phyloP scores from a whole-genome alignment of 208 protist genomes.

The Trypanosoma conorhini region DNA sequence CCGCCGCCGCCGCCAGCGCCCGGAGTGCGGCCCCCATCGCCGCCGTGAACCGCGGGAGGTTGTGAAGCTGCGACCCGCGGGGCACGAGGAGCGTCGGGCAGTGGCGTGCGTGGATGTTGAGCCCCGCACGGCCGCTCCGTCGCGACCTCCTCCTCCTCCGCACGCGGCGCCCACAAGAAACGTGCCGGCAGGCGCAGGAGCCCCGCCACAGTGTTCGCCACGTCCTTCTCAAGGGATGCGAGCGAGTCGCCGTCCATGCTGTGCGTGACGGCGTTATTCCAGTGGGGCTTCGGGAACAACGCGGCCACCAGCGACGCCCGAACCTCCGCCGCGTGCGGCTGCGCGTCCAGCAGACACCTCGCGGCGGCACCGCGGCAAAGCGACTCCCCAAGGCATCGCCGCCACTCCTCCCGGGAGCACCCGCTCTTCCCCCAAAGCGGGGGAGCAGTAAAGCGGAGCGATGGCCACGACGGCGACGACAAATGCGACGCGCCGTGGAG shows the following conservation, averaged over 20 bases:
- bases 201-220: constrained; percentile 33
- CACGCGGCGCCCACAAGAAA: constrained; percentile 33
- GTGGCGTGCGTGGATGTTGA: background rate
- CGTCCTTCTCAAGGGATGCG: constrained; percentile 28
- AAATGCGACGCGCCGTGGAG: background rate
- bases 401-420: background rate
- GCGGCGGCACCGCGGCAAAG: constrained; percentile 1
- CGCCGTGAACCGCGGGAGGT: background rate
- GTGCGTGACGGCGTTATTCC: constrained; percentile 21
- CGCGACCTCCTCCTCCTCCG: background rate
- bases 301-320: constrained; percentile 21
- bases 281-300: constrained; percentile 7
- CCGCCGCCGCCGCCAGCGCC: constrained; percentile 42
- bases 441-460: background rate
- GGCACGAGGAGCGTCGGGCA: background rate
- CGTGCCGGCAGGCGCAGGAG: constrained; percentile 39
- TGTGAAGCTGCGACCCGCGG: background rate
- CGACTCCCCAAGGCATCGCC: constrained; percentile 1
- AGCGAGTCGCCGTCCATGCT: background rate
- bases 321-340: constrained; percentile 3
- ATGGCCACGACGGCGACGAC: no score
- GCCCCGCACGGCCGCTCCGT: background rate
- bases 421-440: background rate
- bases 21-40: no score
- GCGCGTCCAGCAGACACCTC: constrained; percentile 11